phyloP scores from a whole-genome alignment of 164 flowering plant species.

The Echeveria elegans region DNA sequence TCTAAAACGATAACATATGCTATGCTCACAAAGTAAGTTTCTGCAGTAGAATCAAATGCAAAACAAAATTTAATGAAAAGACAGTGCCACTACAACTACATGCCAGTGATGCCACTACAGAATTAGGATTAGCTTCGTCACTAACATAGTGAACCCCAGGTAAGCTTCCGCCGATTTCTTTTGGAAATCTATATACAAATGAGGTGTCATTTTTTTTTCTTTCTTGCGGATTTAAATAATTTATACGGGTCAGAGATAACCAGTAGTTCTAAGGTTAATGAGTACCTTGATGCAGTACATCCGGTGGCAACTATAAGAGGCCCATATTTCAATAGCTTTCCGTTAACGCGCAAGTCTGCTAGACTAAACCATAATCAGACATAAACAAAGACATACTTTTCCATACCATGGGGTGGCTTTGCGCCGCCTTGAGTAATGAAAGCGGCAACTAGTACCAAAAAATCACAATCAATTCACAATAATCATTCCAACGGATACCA shows the following conservation, averaged over 20 bases:
- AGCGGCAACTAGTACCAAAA: constrained; percentile 49
- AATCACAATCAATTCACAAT: background rate
- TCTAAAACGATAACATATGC: constrained; percentile 22
- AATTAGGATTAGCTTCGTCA: constrained; percentile 94
- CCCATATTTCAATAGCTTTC: constrained; percentile 80
- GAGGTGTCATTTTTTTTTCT: background rate
- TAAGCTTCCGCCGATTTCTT: constrained; percentile 83
- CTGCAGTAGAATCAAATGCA: background rate
- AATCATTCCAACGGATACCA: background rate
- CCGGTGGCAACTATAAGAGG: constrained; percentile 87
- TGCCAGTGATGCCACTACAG: constrained; percentile 77
- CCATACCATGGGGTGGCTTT: constrained; percentile 82
- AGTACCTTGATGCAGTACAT: constrained; percentile 76
- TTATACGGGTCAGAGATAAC: background rate
- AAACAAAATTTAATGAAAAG: background rate
- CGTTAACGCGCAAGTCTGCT: no score
- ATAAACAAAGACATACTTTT: no score
- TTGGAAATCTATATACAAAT: constrained; percentile 65
- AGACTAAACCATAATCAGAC: no score
- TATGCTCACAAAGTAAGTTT: background rate
- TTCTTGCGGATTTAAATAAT: background rate
- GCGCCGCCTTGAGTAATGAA: constrained; percentile 65
- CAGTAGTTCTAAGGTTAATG: background rate
- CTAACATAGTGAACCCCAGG: constrained; percentile 90
- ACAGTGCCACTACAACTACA: background rate